These are phyloP conservation scores for Xylariaceae sp. DNA, from an alignment of 2,329 filamentous ascomycete genomes.

Conservation along the genomic window DNA sequence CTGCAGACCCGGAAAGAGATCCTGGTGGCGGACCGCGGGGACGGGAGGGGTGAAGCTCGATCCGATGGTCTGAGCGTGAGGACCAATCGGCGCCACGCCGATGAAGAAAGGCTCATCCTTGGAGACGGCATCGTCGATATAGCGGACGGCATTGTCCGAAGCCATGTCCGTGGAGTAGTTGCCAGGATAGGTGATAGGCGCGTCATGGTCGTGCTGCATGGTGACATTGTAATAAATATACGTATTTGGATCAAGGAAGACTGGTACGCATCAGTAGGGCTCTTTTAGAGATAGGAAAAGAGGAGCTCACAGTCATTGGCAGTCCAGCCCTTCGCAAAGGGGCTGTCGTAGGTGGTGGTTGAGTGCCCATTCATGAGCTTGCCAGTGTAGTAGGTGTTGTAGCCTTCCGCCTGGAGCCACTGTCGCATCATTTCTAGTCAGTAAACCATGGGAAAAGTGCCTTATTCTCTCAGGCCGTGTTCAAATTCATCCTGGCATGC, in stretches of 20 bases:
- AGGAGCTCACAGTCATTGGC: conserved; percentile 14
- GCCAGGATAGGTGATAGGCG: conserved; percentile 1
- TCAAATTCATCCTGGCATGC: no score
- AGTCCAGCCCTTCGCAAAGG: conserved; percentile 49
- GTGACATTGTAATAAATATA: conserved; percentile 6
- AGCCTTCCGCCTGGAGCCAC: conserved; percentile 47
- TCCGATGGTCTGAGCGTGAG: conserved; percentile 35
- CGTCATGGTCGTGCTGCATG: conserved; percentile 4
- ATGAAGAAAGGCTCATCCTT: conserved; percentile 55
- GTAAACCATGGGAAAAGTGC: neutral
- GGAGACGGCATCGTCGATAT: conserved; percentile 50
- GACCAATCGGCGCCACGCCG: conserved; percentile 54
- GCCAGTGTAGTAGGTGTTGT: conserved; percentile 48
- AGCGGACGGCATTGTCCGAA: conserved; percentile 45
- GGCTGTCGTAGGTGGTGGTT: conserved; percentile 49
- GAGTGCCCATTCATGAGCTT: conserved; percentile 52
- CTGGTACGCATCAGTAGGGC: neutral
- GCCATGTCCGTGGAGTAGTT: conserved; percentile 43
- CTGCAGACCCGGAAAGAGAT: conserved; percentile 50
- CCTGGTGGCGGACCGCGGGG: conserved; percentile 48
- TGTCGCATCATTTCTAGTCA: neutral
- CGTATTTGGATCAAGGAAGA: conserved; percentile 48
- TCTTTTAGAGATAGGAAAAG: no score
- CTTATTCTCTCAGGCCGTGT: no score
- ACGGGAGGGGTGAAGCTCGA: conserved; percentile 33